Conservation (phyloP, 148 eudicot genomes). For the Rhododendron ferrugineum region DNA sequence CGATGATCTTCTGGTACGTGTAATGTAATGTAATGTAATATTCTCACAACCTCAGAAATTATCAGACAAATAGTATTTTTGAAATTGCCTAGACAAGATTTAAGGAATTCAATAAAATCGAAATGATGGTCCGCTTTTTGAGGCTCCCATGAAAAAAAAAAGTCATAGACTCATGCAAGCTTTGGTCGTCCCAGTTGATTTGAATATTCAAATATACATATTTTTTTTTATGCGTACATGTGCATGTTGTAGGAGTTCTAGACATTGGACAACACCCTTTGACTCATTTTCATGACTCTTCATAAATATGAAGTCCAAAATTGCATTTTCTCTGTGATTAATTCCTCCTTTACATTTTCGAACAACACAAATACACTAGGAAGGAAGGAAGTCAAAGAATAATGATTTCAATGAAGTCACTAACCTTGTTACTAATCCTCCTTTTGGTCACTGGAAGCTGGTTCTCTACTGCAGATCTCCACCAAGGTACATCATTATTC, state of each 20-base stretch:
- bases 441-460: not conserved
- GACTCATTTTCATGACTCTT: not conserved
- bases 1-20: not conserved
- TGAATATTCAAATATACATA: not conserved
- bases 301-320: not conserved
- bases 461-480: not conserved
- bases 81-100: not conserved
- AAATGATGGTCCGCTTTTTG: not conserved
- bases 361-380: not conserved
- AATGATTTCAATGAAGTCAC: not conserved
- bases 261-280: not conserved
- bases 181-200: not conserved
- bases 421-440: not conserved
- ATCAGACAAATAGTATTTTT: constrained; percentile 1
- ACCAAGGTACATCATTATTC: not conserved
- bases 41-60: not conserved
- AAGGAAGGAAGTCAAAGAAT: not conserved
- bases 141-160: not conserved
- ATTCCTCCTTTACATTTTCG: not conserved
- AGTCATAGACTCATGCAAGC: not conserved
- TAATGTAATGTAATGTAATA: not conserved
- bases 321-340: not conserved
- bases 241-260: not conserved
- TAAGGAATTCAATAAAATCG: not conserved
- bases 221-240: not conserved